Evolutionary conservation across 441 rosid species (phyloP), one percentile per base, ranked within the genome.

Genomic region (Flueggea neowawraea): DNA sequence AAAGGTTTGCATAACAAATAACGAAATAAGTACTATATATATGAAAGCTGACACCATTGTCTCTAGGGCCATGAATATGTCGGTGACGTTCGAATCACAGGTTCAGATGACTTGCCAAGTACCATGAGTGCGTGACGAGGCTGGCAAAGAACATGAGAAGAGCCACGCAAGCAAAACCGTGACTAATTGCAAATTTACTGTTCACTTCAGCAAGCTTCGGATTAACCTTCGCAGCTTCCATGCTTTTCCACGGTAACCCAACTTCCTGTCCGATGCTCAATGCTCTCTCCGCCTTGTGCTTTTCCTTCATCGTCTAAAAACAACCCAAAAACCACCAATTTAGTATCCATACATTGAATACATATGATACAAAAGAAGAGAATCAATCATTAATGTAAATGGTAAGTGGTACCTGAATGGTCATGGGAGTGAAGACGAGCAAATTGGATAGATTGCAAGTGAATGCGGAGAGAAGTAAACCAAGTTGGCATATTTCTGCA

Each of bases 161-260:
- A 17, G 96, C 91, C 55, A 89, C 81, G 31, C 91, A 90, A 1
- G 96, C 87, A 45, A 90, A 56, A 3, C 94, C 94, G 12, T 84
- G 96, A 68, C 87, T 82, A 94, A 90, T 87, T 53, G 91, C 94
- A 17, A 90, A 90, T 79, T 90, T 90, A 82, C 87, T 90, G 78
- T 90, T 90, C 96, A 90, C 83, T 16, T 90, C 87, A 54, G 91
- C 91, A 41, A 90, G 90, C 76, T 85, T 84, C 0, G 94, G 94
- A 61, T 75, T 85, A 57, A 44, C 69, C 78, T 87, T 89, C 2
- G 96, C 96, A n/a, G 54, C 82, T 60, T 89, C 93, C 55, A 6
- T 45, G 77, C 85, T 89, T 88, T 90, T 90, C 8, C 91, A 61
- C 90, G 83, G 63, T 9, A n/a, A n/a, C n/a, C 94, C 96, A 31